phyloP scores from a whole-genome alignment of 2,329 filamentous ascomycete genomes.

The Coniochaeta hoffmannii region DNA sequence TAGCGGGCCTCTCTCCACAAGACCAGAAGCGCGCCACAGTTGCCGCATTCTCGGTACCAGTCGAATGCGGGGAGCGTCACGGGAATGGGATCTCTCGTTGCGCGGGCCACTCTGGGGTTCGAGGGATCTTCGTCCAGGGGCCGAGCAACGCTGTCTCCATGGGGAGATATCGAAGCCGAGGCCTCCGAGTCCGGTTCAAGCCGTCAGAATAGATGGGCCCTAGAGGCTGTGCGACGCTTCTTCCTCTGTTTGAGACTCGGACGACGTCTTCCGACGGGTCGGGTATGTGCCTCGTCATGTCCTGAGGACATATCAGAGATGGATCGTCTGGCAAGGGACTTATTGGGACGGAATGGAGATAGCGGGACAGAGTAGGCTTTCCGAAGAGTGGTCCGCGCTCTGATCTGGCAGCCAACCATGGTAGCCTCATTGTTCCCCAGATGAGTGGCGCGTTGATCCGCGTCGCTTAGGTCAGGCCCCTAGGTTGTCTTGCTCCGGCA shows the following conservation, averaged over 20 bases:
- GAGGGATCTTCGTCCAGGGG: background rate
- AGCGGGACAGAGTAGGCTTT: background rate
- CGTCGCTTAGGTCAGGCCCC: background rate
- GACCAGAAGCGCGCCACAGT: conserved; percentile 1
- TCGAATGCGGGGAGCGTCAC: background rate
- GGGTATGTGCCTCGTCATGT: background rate
- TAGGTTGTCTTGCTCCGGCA: conserved; percentile 4
- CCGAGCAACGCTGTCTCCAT: background rate
- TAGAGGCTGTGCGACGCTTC: background rate
- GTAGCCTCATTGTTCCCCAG: conserved; percentile 3
- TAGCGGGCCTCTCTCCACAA: background rate
- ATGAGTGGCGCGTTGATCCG: background rate
- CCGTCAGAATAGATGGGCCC: background rate
- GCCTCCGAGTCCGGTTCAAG: background rate
- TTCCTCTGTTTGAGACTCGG: background rate
- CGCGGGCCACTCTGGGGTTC: background rate
- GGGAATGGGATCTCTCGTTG: background rate
- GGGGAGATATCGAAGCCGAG: background rate
- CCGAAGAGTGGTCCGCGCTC: background rate
- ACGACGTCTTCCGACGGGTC: background rate
- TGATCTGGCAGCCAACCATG: background rate
- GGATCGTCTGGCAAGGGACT: background rate
- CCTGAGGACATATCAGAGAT: background rate
- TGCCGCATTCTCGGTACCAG: background rate
- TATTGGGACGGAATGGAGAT: background rate